Evolutionary conservation across 2,329 filamentous ascomycete species (phyloP).

Genomic region (Ophioceras dolichostomum): DNA sequence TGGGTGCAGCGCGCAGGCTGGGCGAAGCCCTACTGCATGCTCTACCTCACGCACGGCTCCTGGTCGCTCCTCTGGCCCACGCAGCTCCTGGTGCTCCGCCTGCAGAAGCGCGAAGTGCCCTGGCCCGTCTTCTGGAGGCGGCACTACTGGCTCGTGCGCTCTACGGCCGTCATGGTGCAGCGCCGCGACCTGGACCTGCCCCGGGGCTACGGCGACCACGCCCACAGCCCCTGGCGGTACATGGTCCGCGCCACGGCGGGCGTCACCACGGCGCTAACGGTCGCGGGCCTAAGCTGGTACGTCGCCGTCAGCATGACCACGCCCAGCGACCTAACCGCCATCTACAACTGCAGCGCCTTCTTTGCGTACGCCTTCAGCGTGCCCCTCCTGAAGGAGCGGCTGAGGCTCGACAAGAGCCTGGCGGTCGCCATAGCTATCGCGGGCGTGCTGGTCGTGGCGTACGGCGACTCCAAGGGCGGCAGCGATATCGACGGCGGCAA

Average conservation of each 20-base stretch:
- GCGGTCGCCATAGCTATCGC: slow-evolving; percentile 78
- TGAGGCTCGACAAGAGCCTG: slow-evolving; percentile 73
- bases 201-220: slow-evolving; percentile 5
- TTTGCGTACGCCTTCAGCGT: slow-evolving; percentile 98
- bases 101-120: slow-evolving; percentile 66
- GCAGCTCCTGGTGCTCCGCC: slow-evolving; percentile 67
- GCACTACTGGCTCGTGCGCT: slow-evolving; percentile 36
- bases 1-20: slow-evolving; percentile 91
- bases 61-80: slow-evolving; percentile 84
- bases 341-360: slow-evolving; percentile 98
- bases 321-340: slow-evolving; percentile 86
- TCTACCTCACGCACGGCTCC: slow-evolving; percentile 93
- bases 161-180: slow-evolving; percentile 70
- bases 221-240: slow-evolving; percentile 41
- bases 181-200: slow-evolving; percentile 60
- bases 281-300: slow-evolving; percentile 92
- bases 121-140: slow-evolving; percentile 78
- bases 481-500: slow-evolving; percentile 14
- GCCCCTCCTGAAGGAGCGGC: slow-evolving; percentile 72
- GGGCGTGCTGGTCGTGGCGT: slow-evolving; percentile 90
- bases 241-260: slow-evolving; percentile 68
- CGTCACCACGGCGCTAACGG: slow-evolving; percentile 73
- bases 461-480: slow-evolving; percentile 56
- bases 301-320: slow-evolving; percentile 88
- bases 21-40: slow-evolving; percentile 99